These are phyloP conservation scores for Metarhizium brunneum DNA, from an alignment of 2,329 filamentous ascomycete genomes.

Conservation along the genomic window DNA sequence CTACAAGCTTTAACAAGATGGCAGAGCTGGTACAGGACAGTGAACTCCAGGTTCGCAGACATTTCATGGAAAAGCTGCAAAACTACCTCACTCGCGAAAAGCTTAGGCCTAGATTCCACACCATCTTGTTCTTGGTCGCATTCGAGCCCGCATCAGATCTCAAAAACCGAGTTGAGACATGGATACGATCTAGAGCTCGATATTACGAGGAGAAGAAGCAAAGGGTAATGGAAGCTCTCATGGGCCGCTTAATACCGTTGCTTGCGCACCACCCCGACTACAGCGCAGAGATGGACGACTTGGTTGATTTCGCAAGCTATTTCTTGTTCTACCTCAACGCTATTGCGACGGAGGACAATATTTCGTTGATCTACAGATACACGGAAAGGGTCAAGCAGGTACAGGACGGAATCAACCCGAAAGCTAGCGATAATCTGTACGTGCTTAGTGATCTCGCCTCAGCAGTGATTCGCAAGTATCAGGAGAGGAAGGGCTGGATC, in stretches of 20 bases:
- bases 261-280: conserved; percentile 94
- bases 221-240: conserved; percentile 67
- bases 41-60: conserved; percentile 61
- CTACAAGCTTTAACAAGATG: conserved; percentile 69
- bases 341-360: conserved; percentile 77
- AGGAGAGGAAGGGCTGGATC: conserved; percentile 76
- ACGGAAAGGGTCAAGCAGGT: conserved; percentile 90
- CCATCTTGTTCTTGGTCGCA: conserved; percentile 80
- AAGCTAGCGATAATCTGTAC: conserved; percentile 67
- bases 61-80: conserved; percentile 78
- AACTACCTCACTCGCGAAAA: conserved; percentile 74
- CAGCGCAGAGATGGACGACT: conserved; percentile 51
- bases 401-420: conserved; percentile 63
- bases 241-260: conserved; percentile 76
- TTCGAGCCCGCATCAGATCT: conserved; percentile 76
- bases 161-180: conserved; percentile 69
- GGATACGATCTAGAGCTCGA: conserved; percentile 74
- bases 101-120: conserved; percentile 71
- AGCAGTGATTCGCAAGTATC: conserved; percentile 72
- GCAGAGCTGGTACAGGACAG: conserved; percentile 75
- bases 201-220: conserved; percentile 50
- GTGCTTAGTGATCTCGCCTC: conserved; percentile 82
- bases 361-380: conserved; percentile 83
- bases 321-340: conserved; percentile 80
- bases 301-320: conserved; percentile 79